Evolutionary conservation across 257 asterid genomes (phyloP).

Genomic region (Anisodus tanguticus): DNA sequence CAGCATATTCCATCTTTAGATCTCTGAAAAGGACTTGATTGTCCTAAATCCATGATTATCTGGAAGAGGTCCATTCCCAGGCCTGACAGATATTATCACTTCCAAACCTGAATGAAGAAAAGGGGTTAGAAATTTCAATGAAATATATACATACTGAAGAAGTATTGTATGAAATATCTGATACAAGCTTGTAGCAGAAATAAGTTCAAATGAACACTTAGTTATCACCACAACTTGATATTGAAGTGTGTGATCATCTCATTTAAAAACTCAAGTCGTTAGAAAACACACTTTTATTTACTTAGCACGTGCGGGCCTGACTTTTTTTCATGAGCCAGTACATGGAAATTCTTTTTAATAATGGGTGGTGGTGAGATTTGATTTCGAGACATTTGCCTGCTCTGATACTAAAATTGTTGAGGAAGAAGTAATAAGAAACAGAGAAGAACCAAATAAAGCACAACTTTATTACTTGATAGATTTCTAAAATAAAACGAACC

Average conservation of each 20-base stretch:
- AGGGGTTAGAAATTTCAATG: not conserved
- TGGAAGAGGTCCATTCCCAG: constrained; percentile 82
- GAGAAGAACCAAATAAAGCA: not conserved
- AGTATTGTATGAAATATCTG: not conserved
- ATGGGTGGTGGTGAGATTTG: not conserved
- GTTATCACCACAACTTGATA: not conserved
- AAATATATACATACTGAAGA: not conserved
- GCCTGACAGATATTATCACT: constrained; percentile 72
- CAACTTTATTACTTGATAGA: no score
- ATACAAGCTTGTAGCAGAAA: not conserved
- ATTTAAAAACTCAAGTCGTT: not conserved
- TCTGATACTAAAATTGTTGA: not conserved
- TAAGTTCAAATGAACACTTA: not conserved
- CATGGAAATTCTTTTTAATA: not conserved
- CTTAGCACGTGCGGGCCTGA: not conserved
- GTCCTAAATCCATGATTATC: constrained; percentile 69
- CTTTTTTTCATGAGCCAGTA: not conserved
- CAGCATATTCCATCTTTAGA: constrained; percentile 37
- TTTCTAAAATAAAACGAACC: no score
- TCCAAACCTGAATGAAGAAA: constrained; percentile 62
- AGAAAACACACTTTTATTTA: not conserved
- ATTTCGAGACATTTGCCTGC: not conserved
- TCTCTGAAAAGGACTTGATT: constrained; percentile 64
- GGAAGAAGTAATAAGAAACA: not conserved
- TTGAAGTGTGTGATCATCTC: not conserved